phyloP scores from a whole-genome alignment of 2,329 filamentous ascomycete genomes.

The Parastagonospora avenae region DNA sequence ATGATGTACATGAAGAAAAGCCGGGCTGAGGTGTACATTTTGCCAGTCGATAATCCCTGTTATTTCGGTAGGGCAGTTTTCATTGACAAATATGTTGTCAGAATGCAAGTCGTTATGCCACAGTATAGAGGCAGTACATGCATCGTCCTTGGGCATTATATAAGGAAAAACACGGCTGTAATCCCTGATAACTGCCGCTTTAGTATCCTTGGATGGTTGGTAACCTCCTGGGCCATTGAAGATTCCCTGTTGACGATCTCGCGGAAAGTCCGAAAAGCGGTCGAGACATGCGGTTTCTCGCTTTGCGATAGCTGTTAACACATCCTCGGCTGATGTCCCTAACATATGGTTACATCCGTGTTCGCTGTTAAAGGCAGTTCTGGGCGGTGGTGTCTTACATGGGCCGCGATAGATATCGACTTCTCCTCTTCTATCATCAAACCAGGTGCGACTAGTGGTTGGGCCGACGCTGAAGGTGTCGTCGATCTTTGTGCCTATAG shows the following conservation, averaged over 20 bases:
- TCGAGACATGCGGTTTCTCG: constrained; percentile 38
- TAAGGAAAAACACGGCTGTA: neutral
- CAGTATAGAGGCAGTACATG: constrained; percentile 15
- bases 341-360: neutral
- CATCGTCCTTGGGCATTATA: constrained; percentile 8
- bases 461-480: constrained; percentile 5
- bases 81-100: constrained; percentile 24
- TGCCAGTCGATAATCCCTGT: constrained; percentile 32
- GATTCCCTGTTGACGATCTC: constrained; percentile 7
- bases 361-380: neutral
- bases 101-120: constrained; percentile 28
- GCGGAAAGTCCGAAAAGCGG: neutral
- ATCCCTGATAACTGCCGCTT: constrained; percentile 12
- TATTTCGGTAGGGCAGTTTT: constrained; percentile 9
- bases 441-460: constrained; percentile 3
- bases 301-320: constrained; percentile 26
- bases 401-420: constrained; percentile 16
- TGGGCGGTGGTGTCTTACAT: constrained; percentile 9
- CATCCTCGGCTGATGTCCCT: constrained; percentile 20
- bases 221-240: constrained; percentile 14
- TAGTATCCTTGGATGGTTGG: constrained; percentile 13
- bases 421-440: constrained; percentile 3
- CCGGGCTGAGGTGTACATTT: constrained; percentile 8
- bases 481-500: neutral
- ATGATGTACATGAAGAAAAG: constrained; percentile 7